Base-by-base conservation (phyloP, 176 grass and related monocot genomes). In the Olyra latifolia region DNA sequence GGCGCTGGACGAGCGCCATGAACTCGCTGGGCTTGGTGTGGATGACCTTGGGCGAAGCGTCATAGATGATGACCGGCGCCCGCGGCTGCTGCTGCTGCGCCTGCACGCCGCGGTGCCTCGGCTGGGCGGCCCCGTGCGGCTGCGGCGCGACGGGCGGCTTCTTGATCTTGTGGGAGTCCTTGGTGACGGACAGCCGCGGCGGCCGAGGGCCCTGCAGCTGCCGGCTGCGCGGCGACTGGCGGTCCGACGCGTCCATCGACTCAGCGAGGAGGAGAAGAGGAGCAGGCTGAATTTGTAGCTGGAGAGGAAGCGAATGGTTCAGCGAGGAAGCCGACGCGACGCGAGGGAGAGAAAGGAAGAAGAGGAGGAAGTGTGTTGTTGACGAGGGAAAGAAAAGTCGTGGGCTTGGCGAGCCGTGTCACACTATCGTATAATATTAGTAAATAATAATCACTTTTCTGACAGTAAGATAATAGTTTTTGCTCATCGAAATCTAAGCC, bases 1-100 rank as follows among this genome's bases (percentile, higher is more conserved):
- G 91, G 25, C 86, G 81, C 90, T 98, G 96, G 3, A 98, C 96
- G 27, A 98, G 83, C 53, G 90, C 80, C 96, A 95, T 93, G 92
- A 98, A 98, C 60, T 95, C 96, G 28, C 84, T 69, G 19, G 96
- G 88, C 16, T 80, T 85, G 15, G 88, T 91, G 86, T 99, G 92
- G 84, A 95, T 93, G 61, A 99, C 72, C 76, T 95, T 99, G 59
- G 96, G 96, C 53, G 96, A 93, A 7, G 90, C 86, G 48, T 94
- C 87, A 79, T 95, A 99, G 88, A 95, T 99, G 86, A 99, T 93
- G 30, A 93, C 16, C 88, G 96, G 63, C 52, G 76, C 44, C 66
- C 71, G 66, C 24, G 42, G 30, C 58, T 20, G 64, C 46, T 4
- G 64, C 10, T n/a, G 66, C 7, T 29, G 67, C 15, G 27, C 8